A percentile compares a stretch with the other conserved stretches of the same genome.
Evolutionary conservation across 768 basidiomycete species (phyloP).

Genomic region (Lenzites betulinus): DNA sequence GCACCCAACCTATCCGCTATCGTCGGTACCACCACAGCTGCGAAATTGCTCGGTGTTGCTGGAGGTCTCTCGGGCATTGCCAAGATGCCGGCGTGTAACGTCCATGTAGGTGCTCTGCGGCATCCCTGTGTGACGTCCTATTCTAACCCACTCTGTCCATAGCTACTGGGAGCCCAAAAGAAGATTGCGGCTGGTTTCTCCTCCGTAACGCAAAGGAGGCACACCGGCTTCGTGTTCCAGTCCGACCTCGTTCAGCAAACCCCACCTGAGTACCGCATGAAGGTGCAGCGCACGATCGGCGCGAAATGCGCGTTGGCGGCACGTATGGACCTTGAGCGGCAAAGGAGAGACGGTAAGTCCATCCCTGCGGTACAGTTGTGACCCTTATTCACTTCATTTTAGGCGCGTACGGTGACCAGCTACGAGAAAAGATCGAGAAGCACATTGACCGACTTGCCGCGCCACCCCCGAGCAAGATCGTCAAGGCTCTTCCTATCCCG

Average conservation of each 20-base stretch:
- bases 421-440: constrained; percentile 89
- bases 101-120: constrained; percentile 59
- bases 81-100: constrained; percentile 95
- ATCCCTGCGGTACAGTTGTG: neutral
- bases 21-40: constrained; percentile 97
- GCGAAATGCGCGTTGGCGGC: constrained; percentile 91
- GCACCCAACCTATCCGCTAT: constrained; percentile 98
- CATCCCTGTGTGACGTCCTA: neutral
- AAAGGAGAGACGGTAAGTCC: constrained; percentile 71
- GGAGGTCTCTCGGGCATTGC: constrained; percentile 89
- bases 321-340: constrained; percentile 90
- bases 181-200: constrained; percentile 95
- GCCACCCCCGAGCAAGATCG: constrained; percentile 91
- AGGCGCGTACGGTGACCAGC: constrained; percentile 80
- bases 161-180: constrained; percentile 93
- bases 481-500: constrained; percentile 91
- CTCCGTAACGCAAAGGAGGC: constrained; percentile 79
- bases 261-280: constrained; percentile 87
- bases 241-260: constrained; percentile 85
- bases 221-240: constrained; percentile 97
- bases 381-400: neutral
- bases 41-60: constrained; percentile 95
- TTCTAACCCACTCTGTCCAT: neutral
- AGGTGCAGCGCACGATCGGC: constrained; percentile 90
- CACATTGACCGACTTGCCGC: constrained; percentile 90